Base-by-base conservation (phyloP, 305 asterid genomes). In the Rubia peregrina region DNA sequence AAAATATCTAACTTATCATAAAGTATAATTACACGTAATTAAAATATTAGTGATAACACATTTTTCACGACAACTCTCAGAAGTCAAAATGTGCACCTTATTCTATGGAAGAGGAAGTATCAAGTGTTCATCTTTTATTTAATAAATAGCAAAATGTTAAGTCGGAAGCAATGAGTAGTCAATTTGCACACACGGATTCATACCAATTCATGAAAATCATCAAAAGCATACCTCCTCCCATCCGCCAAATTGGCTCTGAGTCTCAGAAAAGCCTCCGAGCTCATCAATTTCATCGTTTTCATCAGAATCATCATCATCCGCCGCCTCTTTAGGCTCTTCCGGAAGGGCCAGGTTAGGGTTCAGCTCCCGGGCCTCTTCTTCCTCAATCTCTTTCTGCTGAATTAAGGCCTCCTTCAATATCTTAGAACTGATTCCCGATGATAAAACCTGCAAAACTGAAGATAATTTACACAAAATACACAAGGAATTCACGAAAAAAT, bases 351-450 rank as follows among this genome's bases (percentile, higher is more conserved):
- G 42, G 3, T 48, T 74, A 22, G 82, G 80, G 57, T 79, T 76
- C 43, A 77, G 75, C 72, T 78, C 78, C 7, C 75, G 75, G 5
- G 57, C 82, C 77, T 94, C 97, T 78, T 91, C 99, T 51, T 80
- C 86, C 70, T 88, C 85, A 68, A 94, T 82, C 78, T 91, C 99
- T 82, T 77, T 88, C 66, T 91, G 96, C 88, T 88, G 99, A 67
- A 84, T 68, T 19, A 78, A 59, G 0, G 99, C 96, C 78, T 88
- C 87, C 79, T 88, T 88, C 65, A 91, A 85, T 68, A 94, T 91
- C 77, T 87, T 94, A 59, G 89, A 84, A 82, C 95, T 91, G 80
- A 87, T 83, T 75, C 84, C 82, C 24, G 91, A 82, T 10, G 86
- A 71, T 59, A 82, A 57, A 33, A 79, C 66, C 86, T 79, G 69